Conservation (phyloP, 2,329 filamentous ascomycete genomes). For the Tolypocladium sp. region DNA sequence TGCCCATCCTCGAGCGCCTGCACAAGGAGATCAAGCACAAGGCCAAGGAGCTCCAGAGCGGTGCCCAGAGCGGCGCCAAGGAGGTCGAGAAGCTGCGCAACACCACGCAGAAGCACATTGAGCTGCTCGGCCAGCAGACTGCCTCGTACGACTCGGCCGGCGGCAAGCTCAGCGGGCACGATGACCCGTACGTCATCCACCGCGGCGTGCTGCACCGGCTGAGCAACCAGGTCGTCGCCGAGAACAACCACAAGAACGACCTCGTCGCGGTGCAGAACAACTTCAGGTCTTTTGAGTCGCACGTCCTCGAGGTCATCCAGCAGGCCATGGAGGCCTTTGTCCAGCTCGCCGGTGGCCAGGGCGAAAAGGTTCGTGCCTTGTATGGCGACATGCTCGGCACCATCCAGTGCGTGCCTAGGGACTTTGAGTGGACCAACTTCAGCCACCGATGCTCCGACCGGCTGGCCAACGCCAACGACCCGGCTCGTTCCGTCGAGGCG, state of each 20-base stretch:
- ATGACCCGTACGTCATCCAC: conserved; percentile 84
- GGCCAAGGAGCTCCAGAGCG: conserved; percentile 75
- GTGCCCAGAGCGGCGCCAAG: conserved; percentile 78
- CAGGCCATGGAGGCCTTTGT: conserved; percentile 75
- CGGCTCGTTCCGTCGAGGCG: conserved; percentile 62
- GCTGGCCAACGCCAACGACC: conserved; percentile 68
- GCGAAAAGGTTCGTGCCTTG: conserved; percentile 70
- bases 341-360: conserved; percentile 69
- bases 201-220: conserved; percentile 76
- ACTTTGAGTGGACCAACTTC: conserved; percentile 93
- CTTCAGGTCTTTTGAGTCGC: conserved; percentile 79
- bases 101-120: conserved; percentile 88
- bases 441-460: conserved; percentile 58
- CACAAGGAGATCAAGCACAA: conserved; percentile 98
- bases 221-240: conserved; percentile 83
- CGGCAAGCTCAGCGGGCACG: conserved; percentile 57
- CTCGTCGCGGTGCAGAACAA: conserved; percentile 85
- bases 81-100: conserved; percentile 83
- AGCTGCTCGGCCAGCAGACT: conserved; percentile 80
- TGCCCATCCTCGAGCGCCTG: conserved; percentile 81
- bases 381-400: conserved; percentile 76
- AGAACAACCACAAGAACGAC: conserved; percentile 94
- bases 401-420: conserved; percentile 66
- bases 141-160: conserved; percentile 70
- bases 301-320: conserved; percentile 76